Evolutionary conservation across 495 filamentous ascomycete genomes (phyloP).

Genomic region (Penicillium atrosanguineum): DNA sequence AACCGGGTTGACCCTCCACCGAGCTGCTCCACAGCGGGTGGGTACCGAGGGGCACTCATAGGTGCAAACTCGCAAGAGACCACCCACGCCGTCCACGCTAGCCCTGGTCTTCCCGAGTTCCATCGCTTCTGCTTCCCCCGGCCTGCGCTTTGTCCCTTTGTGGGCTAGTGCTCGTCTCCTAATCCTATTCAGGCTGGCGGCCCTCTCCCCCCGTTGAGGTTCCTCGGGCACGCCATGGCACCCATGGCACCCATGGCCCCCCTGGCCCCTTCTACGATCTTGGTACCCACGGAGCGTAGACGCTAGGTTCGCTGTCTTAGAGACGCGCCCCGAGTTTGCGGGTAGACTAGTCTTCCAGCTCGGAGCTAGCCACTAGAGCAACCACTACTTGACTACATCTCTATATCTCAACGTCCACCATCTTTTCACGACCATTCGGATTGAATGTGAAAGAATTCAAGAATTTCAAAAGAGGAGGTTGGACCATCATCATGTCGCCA

Average conservation of each 20-base stretch:
- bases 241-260: background rate
- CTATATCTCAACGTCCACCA: background rate
- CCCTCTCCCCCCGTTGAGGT: conserved; percentile 20
- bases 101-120: conserved; percentile 32
- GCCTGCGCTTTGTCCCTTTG: conserved; percentile 37
- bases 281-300: conserved; percentile 35
- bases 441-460: background rate
- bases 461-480: background rate
- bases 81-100: conserved; percentile 11
- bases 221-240: conserved; percentile 44
- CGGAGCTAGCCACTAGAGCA: conserved; percentile 32
- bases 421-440: background rate
- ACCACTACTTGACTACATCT: conserved; percentile 4
- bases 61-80: background rate
- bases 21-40: conserved; percentile 8
- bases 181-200: conserved; percentile 20
- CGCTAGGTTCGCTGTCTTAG: conserved; percentile 40
- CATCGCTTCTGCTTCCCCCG: conserved; percentile 35
- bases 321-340: conserved; percentile 33
- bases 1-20: conserved; percentile 1
- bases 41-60: background rate
- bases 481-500: conserved; percentile 7
- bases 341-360: conserved; percentile 40
- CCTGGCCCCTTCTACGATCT: conserved; percentile 22
- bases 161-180: conserved; percentile 24